phyloP scores from a whole-genome alignment of 768 basidiomycete species.

The Lenzites betulinus region DNA sequence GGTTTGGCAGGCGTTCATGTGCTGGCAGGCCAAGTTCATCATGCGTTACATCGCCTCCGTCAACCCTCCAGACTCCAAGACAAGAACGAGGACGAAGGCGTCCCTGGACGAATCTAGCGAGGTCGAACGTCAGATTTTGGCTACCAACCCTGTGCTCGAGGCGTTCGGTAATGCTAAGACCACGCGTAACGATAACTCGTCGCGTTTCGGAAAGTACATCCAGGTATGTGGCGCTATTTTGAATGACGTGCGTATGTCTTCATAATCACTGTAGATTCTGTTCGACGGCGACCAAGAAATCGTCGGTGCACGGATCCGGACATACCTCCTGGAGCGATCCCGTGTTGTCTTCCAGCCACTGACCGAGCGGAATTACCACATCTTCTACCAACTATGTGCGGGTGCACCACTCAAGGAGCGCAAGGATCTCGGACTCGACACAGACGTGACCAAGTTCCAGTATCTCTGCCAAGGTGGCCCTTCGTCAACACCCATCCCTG shows the following conservation, averaged over 20 bases:
- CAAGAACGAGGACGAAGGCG: conserved; percentile 66
- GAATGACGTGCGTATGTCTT: neutral
- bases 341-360: conserved; percentile 96
- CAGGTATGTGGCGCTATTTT: conserved; percentile 63
- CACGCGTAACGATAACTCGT: conserved; percentile 98
- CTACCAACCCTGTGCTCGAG: conserved; percentile 99
- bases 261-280: conserved; percentile 67
- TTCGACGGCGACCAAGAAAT: conserved; percentile 97
- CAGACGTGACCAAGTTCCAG: conserved; percentile 83
- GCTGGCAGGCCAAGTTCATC: conserved; percentile 88
- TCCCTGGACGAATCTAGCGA: conserved; percentile 88
- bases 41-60: conserved; percentile 99
- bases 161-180: conserved; percentile 99
- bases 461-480: conserved; percentile 95
- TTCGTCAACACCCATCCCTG: conserved; percentile 79
- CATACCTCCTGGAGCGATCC: conserved; percentile 96
- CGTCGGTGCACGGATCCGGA: conserved; percentile 97
- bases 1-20: conserved; percentile 11
- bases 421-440: conserved; percentile 90
- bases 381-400: conserved; percentile 98
- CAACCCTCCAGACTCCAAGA: conserved; percentile 69
- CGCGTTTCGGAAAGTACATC: conserved; percentile 99
- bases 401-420: conserved; percentile 95
- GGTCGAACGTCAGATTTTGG: conserved; percentile 95
- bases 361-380: conserved; percentile 98